Base-by-base conservation (phyloP, 306 rosid genomes). In the Vigna radiata region DNA sequence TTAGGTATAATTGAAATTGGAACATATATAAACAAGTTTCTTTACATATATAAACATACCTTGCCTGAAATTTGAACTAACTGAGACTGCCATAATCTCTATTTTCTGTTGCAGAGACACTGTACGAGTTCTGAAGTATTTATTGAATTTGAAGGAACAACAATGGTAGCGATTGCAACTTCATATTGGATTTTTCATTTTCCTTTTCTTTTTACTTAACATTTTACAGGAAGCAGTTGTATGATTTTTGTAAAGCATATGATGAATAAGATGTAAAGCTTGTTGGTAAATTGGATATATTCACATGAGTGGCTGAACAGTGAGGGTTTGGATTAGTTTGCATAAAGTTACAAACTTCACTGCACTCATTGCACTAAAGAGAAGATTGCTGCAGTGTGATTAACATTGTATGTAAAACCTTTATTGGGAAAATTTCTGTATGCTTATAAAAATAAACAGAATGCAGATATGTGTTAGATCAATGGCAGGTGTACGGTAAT, bases 41-140 rank as follows among this genome's bases (percentile, higher is more conserved):
- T 2, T 25, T 25, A 25, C 27, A 25, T 25, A 25, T 25, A 25
- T 25, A 25, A 25, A 25, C 27, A 25, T 25, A 25, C 3, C 27
- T 25, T 25, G 27, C 3, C 27, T 25, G 27, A 25, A 25, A 25
- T 25, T 25, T 25, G 27, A 25, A 25, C 27, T 25, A 25, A 25
- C 27, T 2, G 3, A 2, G 27, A 25, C 27, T 25, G 27, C 27
- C 27, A 25, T 25, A 25, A 25, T 25, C 27, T 25, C 72, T 78
- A 21, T 50, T 62, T 72, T 79, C 63, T 39, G 39, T 50, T 79
- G 86, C 92, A 88, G 91, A 87, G 72, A 60, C 66, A 31, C 61
- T 48, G 47, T 63, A 85, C 61, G 85, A 41, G 14, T 81, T 84
- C 21, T 78, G 76, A 86, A 36, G 73, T 64, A 47, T 63, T 29